Conservation (phyloP, 352 stramenopile genomes). For the Phytophthora hibernalis region DNA sequence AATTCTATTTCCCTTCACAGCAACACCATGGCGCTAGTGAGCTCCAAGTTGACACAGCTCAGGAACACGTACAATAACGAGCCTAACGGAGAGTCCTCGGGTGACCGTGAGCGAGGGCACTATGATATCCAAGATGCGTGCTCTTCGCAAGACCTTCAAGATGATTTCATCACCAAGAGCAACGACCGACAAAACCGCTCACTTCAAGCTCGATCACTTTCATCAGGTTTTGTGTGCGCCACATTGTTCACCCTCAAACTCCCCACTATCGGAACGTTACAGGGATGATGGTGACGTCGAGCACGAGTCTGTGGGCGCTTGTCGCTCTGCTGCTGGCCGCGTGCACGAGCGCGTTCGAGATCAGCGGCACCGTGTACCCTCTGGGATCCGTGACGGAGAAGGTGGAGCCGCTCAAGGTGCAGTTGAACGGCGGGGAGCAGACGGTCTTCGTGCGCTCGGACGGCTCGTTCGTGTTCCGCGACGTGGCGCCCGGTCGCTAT, state of each 20-base stretch:
- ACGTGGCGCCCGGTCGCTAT: slow-evolving; percentile 75
- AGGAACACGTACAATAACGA: no score
- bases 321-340: slow-evolving; percentile 44
- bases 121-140: no score
- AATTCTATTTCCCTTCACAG: no score
- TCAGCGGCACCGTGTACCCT: slow-evolving; percentile 66
- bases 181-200: no score
- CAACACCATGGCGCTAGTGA: no score
- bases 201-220: slow-evolving; percentile 11
- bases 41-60: no score
- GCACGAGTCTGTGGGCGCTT: slow-evolving; percentile 46
- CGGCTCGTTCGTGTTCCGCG: slow-evolving; percentile 77
- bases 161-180: no score
- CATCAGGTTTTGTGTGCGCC: slow-evolving; percentile 12
- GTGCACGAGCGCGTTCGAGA: slow-evolving; percentile 50
- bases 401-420: slow-evolving; percentile 66
- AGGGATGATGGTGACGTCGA: slow-evolving; percentile 18
- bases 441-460: slow-evolving; percentile 69
- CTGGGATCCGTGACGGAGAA: slow-evolving; percentile 56
- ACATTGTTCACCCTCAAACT: slow-evolving; percentile 11
- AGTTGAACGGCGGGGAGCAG: slow-evolving; percentile 80
- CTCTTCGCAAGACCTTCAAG: no score
- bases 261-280: slow-evolving; percentile 10
- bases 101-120: no score
- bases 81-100: no score